Base-by-base conservation (phyloP, 768 basidiomycete species). In the Terana coerulea region DNA sequence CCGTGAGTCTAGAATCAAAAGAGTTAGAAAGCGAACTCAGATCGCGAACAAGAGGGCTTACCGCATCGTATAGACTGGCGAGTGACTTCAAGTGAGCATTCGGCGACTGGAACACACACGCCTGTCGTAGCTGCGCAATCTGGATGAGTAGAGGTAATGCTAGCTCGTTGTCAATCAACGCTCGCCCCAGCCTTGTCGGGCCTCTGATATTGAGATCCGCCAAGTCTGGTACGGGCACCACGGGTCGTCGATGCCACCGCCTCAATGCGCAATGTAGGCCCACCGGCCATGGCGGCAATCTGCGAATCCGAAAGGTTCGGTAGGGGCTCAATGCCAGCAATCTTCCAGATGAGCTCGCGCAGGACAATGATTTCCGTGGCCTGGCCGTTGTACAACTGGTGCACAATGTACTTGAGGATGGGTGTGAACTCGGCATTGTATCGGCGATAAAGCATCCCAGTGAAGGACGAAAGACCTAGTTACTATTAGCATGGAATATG, bases 291-390 rank as follows among this genome's bases (percentile, higher is more conserved):
- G 5, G 91, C 91, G 34, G 77, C 67, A 46, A 98, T 83, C 67
- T 98, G 95, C 0, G 84, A 75, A 54, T 97, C 92, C 0, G 93
- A 90, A 31, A 98, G 72, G 65, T 86, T 93, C 0, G 91, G 90
- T 45, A 97, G 72, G 3, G 93, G 91, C 61, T 95, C 88, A 52
- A 97, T 91, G 3, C 90, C 93, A 5, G 93, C 88, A 92, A 98
- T 95, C 65, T 92, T 91, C 79, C 84, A 88, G 45, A 98, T 91
- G 45, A 99, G 72, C 62, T 95, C 93, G 28, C 88, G 82, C n/a
- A 99, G 75, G 21, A 98, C 89, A 19, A 94, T 79, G 37, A 98
- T 84, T 61, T 98, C 94, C 10, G 88, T 86, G 1, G 90, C 81
- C 62, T 92, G 84, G 30, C 84, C 85, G 40, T 82, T 81, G 63